A percentile compares a stretch with the other conserved stretches of the same genome.
Conservation (phyloP, 805 yeast genomes). For the Blastobotrys chiropterorum region DNA sequence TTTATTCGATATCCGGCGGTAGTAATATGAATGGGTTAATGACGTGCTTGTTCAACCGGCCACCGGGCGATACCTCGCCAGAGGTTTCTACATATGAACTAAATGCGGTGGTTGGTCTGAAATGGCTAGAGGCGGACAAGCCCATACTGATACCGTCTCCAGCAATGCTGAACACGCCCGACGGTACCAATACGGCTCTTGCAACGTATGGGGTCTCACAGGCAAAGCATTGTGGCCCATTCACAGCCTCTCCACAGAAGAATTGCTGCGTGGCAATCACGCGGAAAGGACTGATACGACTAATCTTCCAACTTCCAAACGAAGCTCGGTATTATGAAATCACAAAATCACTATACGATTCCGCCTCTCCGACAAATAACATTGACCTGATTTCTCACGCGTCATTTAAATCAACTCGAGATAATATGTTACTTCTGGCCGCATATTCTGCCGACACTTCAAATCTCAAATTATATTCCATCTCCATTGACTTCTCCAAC, state of each 20-base stretch:
- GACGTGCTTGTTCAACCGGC: constrained; percentile 7
- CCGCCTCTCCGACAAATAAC: constrained; percentile 33
- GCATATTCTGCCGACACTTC: constrained; percentile 20
- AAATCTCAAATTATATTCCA: constrained; percentile 23
- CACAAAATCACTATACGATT: constrained; percentile 45
- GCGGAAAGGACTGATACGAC: constrained; percentile 44
- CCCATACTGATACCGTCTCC: constrained; percentile 56
- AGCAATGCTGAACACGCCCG: constrained; percentile 35
- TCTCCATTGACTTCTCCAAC: constrained; percentile 21
- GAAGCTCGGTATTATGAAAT: constrained; percentile 18
- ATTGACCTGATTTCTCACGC: constrained; percentile 25
- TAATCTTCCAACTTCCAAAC: constrained; percentile 17
- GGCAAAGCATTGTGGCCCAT: constrained; percentile 51
- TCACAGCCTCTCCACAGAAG: constrained; percentile 62
- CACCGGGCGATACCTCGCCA: not conserved
- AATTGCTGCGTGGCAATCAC: constrained; percentile 67
- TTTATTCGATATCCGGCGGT: constrained; percentile 22
- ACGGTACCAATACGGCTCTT: constrained; percentile 30
- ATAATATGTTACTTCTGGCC: constrained; percentile 25
- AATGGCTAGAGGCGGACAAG: constrained; percentile 74
- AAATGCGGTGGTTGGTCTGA: constrained; percentile 39
- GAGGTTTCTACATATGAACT: constrained; percentile 9
- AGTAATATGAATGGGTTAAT: constrained; percentile 17
- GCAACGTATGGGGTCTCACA: constrained; percentile 50
- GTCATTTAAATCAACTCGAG: constrained; percentile 21